phyloP scores from a whole-genome alignment of 2,329 filamentous ascomycete species.

The Blastomyces emzantsi region DNA sequence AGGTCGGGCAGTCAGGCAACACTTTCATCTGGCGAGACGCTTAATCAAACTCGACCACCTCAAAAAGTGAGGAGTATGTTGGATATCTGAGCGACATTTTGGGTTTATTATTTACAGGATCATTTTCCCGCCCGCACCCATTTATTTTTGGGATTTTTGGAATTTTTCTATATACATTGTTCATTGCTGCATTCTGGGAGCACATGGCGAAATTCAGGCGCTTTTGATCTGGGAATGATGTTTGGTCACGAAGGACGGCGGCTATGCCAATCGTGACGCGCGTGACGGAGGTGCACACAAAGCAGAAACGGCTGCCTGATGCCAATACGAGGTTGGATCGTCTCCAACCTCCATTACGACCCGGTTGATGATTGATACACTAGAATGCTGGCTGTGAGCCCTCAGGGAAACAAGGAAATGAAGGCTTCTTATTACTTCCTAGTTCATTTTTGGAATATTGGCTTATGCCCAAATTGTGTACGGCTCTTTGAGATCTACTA shows the following conservation, averaged over 20 bases:
- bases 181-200: neutral
- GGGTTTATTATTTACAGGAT: neutral
- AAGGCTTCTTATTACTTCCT: neutral
- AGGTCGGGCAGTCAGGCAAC: slow-evolving; percentile 22
- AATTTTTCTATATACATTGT: neutral
- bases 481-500: neutral
- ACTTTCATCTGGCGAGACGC: slow-evolving; percentile 18
- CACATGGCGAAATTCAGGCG: neutral
- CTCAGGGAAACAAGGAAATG: neutral
- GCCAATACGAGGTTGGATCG: neutral
- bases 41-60: slow-evolving; percentile 15
- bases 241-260: neutral
- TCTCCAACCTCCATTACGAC: neutral
- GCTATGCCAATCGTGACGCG: neutral
- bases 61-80: slow-evolving; percentile 36
- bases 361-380: neutral
- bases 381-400: neutral
- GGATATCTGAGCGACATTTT: slow-evolving; percentile 26
- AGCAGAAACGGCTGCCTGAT: neutral
- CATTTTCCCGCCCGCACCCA: neutral
- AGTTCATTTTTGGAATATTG: neutral
- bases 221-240: neutral
- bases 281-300: too few species aligned
- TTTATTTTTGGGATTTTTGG: neutral
- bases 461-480: neutral